phyloP scores from a whole-genome alignment of 176 grass and related monocot species.

The Triticum monococcum region DNA sequence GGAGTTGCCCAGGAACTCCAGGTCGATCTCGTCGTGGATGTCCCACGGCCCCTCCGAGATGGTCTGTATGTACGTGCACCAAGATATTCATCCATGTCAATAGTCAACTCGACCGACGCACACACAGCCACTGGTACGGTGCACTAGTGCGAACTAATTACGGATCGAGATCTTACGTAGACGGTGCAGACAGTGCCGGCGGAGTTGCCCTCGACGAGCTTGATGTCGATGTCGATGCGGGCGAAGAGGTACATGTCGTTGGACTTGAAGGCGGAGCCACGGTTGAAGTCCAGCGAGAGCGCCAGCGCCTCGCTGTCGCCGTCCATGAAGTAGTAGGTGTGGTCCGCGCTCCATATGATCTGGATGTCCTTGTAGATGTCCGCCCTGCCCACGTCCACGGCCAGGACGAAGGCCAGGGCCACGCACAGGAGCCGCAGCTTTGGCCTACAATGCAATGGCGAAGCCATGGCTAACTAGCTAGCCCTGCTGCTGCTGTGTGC shows the following conservation, averaged over 20 bases:
- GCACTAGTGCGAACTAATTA: no score
- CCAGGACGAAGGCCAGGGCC: background rate
- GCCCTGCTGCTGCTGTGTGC: background rate
- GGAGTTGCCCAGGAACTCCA: conserved; percentile 73
- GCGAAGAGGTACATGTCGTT: conserved; percentile 42
- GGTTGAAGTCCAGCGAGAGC: conserved; percentile 27
- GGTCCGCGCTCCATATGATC: conserved; percentile 21
- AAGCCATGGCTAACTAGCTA: background rate
- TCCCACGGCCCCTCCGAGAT: conserved; percentile 46
- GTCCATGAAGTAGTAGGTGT: conserved; percentile 47
- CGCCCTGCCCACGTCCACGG: background rate
- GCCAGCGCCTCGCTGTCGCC: conserved; percentile 26
- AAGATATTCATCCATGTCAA: background rate
- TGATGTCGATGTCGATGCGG: conserved; percentile 58
- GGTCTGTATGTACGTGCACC: conserved; percentile 32
- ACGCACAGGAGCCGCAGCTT: background rate
- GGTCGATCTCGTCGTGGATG: conserved; percentile 71
- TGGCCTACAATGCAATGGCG: background rate
- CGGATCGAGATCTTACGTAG: conserved; percentile 45
- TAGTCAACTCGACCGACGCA: conserved; percentile 22
- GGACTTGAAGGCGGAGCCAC: conserved; percentile 55
- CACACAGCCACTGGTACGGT: no score
- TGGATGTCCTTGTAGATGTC: background rate
- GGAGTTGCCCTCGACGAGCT: conserved; percentile 67
- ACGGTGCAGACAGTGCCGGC: conserved; percentile 64